phyloP scores from a whole-genome alignment of 495 filamentous ascomycete genomes.

The Penicillium daleae region DNA sequence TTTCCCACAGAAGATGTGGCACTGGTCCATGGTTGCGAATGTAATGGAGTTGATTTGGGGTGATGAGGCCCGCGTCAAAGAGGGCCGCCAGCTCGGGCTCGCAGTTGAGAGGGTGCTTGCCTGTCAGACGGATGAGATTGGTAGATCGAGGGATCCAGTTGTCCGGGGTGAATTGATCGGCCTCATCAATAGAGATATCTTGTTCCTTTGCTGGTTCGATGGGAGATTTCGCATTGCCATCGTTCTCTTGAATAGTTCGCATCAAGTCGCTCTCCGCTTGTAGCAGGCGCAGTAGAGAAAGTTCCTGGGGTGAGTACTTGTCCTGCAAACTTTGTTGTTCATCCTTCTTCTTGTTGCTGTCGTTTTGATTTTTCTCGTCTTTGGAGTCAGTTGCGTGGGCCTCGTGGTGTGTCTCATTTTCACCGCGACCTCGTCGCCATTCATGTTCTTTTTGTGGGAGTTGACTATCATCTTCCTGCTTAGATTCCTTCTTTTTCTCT shows the following conservation, averaged over 20 bases:
- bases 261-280: slow-evolving; percentile 3
- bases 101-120: slow-evolving; percentile 2
- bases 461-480: not conserved
- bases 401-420: slow-evolving; percentile 1
- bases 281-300: not conserved
- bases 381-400: not conserved
- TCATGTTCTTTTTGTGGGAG: not conserved
- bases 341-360: not conserved
- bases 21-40: slow-evolving; percentile 1
- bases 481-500: not conserved
- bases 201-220: not conserved
- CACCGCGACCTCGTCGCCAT: slow-evolving; percentile 1
- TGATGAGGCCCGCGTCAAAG: slow-evolving; percentile 3
- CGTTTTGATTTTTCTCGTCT: not conserved
- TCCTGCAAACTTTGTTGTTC: not conserved
- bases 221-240: not conserved
- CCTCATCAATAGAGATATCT: not conserved
- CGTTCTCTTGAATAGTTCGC: not conserved
- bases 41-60: slow-evolving; percentile 7
- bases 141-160: slow-evolving; percentile 3
- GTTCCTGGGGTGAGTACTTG: slow-evolving; percentile 1
- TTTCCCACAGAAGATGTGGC: slow-evolving; percentile 3
- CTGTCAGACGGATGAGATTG: slow-evolving; percentile 1
- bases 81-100: not conserved
- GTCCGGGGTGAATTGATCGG: slow-evolving; percentile 4